Evolutionary conservation across 257 asterid species (phyloP).

Genomic region (Gentiana straminea): DNA sequence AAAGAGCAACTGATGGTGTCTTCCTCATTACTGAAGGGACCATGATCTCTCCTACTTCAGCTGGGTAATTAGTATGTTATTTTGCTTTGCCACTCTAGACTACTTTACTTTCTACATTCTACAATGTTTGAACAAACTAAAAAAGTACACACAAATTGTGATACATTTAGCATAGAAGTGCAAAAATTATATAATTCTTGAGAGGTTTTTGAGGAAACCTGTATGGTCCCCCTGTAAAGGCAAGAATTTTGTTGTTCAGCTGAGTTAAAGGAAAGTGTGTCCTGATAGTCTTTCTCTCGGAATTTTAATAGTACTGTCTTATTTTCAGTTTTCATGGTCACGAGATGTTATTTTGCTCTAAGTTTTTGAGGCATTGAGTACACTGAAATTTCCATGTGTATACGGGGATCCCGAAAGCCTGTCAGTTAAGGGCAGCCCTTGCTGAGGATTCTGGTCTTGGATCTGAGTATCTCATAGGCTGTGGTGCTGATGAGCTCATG

Average conservation of each 20-base stretch:
- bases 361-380: slow-evolving; percentile 87
- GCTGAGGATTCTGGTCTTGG: slow-evolving; percentile 94
- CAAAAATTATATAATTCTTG: too few relatives aligned
- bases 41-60: too few relatives aligned
- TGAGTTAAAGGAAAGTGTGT: background rate
- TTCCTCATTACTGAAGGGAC: too few relatives aligned
- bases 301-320: slow-evolving; percentile 1
- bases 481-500: slow-evolving; percentile 98
- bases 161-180: too few relatives aligned
- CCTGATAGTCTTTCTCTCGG: background rate
- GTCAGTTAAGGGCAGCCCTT: slow-evolving; percentile 79
- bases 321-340: slow-evolving; percentile 2
- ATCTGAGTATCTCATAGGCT: slow-evolving; percentile 78
- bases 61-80: too few relatives aligned
- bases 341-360: slow-evolving; percentile 21
- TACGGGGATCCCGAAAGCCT: slow-evolving; percentile 98
- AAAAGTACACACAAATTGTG: too few relatives aligned
- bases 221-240: slow-evolving; percentile 99
- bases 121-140: too few relatives aligned
- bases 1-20: too few relatives aligned
- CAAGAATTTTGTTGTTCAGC: slow-evolving; percentile 15
- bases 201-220: too few relatives aligned
- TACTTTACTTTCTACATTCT: too few relatives aligned
- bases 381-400: slow-evolving; percentile 77
- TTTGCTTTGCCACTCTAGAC: too few relatives aligned